Evolutionary conservation across 306 rosid genomes (phyloP).

Genomic region (Fragaria iinumae): DNA sequence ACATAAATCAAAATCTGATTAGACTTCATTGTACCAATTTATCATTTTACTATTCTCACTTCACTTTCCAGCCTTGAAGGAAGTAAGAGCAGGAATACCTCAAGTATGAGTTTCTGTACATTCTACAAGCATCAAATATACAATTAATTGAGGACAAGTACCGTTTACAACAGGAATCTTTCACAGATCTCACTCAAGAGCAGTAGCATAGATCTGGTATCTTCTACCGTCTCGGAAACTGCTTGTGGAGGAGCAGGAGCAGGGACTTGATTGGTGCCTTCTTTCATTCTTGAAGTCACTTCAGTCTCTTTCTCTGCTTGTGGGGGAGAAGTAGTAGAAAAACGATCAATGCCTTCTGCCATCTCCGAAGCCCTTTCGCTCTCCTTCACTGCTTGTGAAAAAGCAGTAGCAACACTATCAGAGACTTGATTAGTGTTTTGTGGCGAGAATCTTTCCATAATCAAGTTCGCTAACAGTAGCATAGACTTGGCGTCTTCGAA

Average conservation of each 20-base stretch:
- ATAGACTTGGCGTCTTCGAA: conserved; percentile 41
- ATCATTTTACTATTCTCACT: neutral
- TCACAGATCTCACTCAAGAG: neutral
- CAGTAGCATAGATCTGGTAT: neutral
- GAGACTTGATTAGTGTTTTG: neutral
- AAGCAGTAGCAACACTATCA: neutral
- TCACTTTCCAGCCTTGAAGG: neutral
- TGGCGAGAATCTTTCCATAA: conserved; percentile 43
- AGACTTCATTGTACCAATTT: neutral
- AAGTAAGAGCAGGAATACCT: neutral
- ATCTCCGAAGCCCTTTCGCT: neutral
- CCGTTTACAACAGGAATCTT: neutral
- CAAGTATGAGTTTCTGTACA: neutral
- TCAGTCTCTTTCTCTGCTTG: neutral
- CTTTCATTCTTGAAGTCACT: neutral
- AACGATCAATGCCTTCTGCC: conserved; percentile 9
- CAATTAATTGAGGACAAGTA: neutral
- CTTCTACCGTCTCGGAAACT: conserved; percentile 8
- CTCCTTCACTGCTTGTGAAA: neutral
- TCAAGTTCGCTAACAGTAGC: conserved; percentile 46
- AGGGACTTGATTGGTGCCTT: neutral
- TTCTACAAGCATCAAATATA: neutral
- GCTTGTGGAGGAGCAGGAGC: neutral
- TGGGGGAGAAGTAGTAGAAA: neutral
- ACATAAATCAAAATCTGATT: neutral